Percentiles rank a stretch among this genome's conserved stretches.
These are phyloP conservation scores for Entomortierella lignicola DNA, from an alignment of 192 early-diverging fungal genomes.

Conservation along the genomic window DNA sequence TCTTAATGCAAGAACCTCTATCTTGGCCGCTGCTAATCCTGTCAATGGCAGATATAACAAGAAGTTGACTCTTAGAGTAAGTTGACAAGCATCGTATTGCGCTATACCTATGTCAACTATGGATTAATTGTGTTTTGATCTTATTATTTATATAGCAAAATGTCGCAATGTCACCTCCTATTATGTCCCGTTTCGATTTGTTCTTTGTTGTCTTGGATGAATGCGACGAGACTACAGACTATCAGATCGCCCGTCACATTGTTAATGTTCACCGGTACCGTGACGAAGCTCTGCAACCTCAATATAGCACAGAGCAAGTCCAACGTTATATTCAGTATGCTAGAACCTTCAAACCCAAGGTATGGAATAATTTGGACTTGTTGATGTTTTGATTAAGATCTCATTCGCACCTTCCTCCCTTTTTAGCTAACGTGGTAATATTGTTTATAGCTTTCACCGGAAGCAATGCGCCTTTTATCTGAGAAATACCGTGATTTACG, in stretches of 20 bases:
- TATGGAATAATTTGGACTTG: constrained; percentile 18
- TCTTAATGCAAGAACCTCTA: constrained; percentile 93
- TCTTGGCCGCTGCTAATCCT: constrained; percentile 97
- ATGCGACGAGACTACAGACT: constrained; percentile 88
- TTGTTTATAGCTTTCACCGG: constrained; percentile 66
- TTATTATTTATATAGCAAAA: constrained; percentile 78
- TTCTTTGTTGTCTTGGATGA: constrained; percentile 98
- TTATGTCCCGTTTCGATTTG: constrained; percentile 99
- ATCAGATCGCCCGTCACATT: constrained; percentile 93
- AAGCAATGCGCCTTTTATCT: constrained; percentile 81
- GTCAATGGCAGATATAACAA: constrained; percentile 96
- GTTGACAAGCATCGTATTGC: not conserved
- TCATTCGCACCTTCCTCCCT: too few relatives aligned
- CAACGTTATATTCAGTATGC: constrained; percentile 91
- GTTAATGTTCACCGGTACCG: constrained; percentile 82
- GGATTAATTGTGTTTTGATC: not conserved
- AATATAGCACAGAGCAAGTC: constrained; percentile 78
- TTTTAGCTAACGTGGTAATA: too few relatives aligned
- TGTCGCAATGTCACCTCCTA: constrained; percentile 94
- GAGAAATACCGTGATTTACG: constrained; percentile 89
- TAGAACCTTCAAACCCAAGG: constrained; percentile 87
- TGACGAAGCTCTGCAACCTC: constrained; percentile 78
- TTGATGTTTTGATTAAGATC: not conserved
- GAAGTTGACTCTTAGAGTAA: constrained; percentile 89
- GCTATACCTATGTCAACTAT: not conserved